A percentile compares a stretch with the other conserved stretches of the same genome.
phyloP scores from a whole-genome alignment of 2,329 filamentous ascomycete genomes.

The Fusarium nematophilum region DNA sequence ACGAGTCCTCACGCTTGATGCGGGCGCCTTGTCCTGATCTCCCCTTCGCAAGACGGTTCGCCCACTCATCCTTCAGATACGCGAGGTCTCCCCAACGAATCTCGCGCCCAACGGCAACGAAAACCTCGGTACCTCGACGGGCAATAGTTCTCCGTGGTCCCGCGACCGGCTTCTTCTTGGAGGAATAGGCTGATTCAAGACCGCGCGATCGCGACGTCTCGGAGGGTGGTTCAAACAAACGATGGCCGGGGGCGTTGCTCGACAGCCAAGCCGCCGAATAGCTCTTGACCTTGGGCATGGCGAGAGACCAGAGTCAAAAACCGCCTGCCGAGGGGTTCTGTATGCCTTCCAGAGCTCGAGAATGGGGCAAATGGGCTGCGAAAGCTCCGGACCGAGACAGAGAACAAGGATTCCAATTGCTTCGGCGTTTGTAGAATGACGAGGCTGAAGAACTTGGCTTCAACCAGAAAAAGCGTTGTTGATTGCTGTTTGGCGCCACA shows the following conservation, averaged over 20 bases:
- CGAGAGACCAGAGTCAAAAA: conserved; percentile 15
- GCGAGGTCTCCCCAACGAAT: conserved; percentile 91
- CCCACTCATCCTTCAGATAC: conserved; percentile 75
- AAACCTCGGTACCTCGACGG: conserved; percentile 85
- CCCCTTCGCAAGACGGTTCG: conserved; percentile 44
- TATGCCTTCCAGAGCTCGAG: conserved; percentile 31
- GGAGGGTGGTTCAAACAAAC: conserved; percentile 73
- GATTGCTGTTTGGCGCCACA: conserved; percentile 14
- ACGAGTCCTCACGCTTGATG: conserved; percentile 62
- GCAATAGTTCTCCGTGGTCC: conserved; percentile 78
- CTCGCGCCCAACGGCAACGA: conserved; percentile 88
- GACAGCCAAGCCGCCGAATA: conserved; percentile 91
- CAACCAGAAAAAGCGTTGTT: conserved; percentile 16
- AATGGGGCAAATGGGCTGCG: neutral
- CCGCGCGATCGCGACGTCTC: conserved; percentile 54
- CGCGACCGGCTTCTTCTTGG: conserved; percentile 56
- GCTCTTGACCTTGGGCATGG: conserved; percentile 87
- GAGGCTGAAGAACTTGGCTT: conserved; percentile 36
- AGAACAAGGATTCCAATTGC: conserved; percentile 2
- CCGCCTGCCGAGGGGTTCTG: neutral
- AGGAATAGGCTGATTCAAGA: conserved; percentile 52
- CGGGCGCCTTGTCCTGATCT: conserved; percentile 48
- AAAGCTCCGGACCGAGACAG: neutral
- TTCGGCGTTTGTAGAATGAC: conserved; percentile 29
- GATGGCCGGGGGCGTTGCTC: conserved; percentile 79